phyloP scores from a whole-genome alignment of 179 eudicot genomes.

The Vitellaria paradoxa region DNA sequence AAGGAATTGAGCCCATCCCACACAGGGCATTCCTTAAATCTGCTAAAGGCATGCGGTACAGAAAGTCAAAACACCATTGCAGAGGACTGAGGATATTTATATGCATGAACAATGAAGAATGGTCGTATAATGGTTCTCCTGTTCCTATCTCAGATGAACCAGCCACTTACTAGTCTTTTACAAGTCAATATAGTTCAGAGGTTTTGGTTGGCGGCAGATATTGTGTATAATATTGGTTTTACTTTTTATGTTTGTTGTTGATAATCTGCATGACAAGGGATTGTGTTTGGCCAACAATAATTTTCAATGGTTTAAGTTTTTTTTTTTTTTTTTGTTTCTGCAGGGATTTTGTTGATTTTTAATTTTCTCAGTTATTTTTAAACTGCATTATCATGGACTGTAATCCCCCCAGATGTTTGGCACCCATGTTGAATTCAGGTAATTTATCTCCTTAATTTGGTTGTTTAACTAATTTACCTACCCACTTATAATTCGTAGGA shows the following conservation, averaged over 20 bases:
- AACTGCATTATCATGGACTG: background rate
- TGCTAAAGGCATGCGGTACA: conserved; percentile 1
- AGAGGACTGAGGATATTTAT: conserved; percentile 5
- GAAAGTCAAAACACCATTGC: conserved; percentile 18
- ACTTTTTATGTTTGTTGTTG: no score
- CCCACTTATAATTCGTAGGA: background rate
- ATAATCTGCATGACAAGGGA: no score
- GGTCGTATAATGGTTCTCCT: conserved; percentile 5
- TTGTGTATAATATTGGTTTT: background rate
- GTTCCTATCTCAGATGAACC: conserved; percentile 10
- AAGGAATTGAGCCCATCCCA: conserved; percentile 18
- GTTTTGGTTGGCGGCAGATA: conserved; percentile 10
- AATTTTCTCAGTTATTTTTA: background rate
- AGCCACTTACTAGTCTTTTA: conserved; percentile 10
- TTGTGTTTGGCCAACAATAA: no score
- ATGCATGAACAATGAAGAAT: conserved; percentile 20
- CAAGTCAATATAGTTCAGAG: conserved; percentile 10
- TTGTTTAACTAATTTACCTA: background rate
- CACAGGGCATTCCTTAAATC: conserved; percentile 16
- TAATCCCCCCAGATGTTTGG: background rate
- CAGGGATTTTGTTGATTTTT: background rate
- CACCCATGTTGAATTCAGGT: background rate
- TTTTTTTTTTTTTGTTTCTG: no score
- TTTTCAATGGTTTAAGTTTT: no score
- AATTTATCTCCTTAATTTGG: background rate